Evolutionary conservation across 176 grass and related monocot genomes (phyloP), one percentile per base, ranked within the genome.

Genomic region (Lolium rigidum): DNA sequence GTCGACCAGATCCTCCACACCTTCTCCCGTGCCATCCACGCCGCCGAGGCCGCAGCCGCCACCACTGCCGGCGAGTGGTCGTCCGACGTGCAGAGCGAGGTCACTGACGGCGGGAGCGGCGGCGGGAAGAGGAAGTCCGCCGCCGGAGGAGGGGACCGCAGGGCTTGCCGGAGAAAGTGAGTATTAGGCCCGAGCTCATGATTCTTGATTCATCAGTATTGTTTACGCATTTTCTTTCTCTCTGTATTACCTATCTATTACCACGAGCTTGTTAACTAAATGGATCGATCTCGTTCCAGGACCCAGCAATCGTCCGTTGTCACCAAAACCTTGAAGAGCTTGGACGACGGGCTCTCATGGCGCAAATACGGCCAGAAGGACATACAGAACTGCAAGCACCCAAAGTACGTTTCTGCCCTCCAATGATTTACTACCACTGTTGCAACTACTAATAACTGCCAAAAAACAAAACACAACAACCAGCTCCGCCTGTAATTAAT

Each of bases 331-430:
- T 3, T 69, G 5, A 90, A 80, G 37, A 84, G 67, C 8, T 49
- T 91, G 20, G 93, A 95, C 2, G 95, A 98, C 46, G 95, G 92
- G 0, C 91, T 86, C 35, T 58, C 89, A 10, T 97, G 95, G 95
- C 88, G 95, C 76, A 97, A 97, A 63, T 97, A 97, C 52, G 95
- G 95, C 0, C 95, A 97, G 89, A 97, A 95, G 84, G 84, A 82
- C 2, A 97, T 97, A 50, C 95, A 94, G 1, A 95, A 85, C 81
- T 90, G 46, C 78, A 87, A 91, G 25, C 10, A 91, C 77, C 92
- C 95, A 54, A 97, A 93, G 95, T 97, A 80, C 52, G 66, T n/a
- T 85, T 24, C 14, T 71, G 13, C 56, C 38, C 74, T 54, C 20
- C 8, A 15, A 63, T 35, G 0, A 72, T 80, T 12, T 35, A 35